Evolutionary conservation across 164 flowering plant species (phyloP).

Genomic region (Euptelea pleiosperma): DNA sequence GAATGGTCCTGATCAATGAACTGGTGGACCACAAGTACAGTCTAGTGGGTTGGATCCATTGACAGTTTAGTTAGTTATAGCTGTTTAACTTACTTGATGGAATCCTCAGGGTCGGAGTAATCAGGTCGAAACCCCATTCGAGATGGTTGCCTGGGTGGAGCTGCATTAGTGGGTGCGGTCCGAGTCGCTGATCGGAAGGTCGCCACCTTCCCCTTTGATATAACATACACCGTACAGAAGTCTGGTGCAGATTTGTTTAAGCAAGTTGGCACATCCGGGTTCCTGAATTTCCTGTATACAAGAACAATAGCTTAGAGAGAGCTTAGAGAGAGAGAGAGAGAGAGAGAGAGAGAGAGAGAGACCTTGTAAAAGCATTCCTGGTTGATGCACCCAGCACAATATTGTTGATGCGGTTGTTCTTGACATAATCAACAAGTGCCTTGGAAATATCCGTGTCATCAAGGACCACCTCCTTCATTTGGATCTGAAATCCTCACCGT

Average conservation of each 20-base stretch:
- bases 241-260: slow-evolving; percentile 62
- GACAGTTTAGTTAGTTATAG: too few relatives aligned
- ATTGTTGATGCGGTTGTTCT: slow-evolving; percentile 31
- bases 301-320: neutral
- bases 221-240: slow-evolving; percentile 69
- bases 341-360: neutral
- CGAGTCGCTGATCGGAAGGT: slow-evolving; percentile 43
- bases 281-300: slow-evolving; percentile 49
- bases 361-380: slow-evolving; percentile 53
- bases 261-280: slow-evolving; percentile 42
- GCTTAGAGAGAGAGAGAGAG: neutral
- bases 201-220: slow-evolving; percentile 58
- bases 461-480: slow-evolving; percentile 57
- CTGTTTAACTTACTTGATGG: slow-evolving; percentile 2
- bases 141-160: slow-evolving; percentile 37
- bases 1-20: too few relatives aligned
- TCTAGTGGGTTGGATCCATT: too few relatives aligned
- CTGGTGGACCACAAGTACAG: too few relatives aligned
- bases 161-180: slow-evolving; percentile 25
- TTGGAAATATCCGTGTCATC: slow-evolving; percentile 56
- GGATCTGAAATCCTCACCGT: slow-evolving; percentile 36
- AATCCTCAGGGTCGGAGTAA: slow-evolving; percentile 11
- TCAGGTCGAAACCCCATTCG: slow-evolving; percentile 15
- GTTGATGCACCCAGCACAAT: slow-evolving; percentile 68
- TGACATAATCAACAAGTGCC: slow-evolving; percentile 50